phyloP scores from a whole-genome alignment of 2,329 filamentous ascomycete species.

The Beauveria varroae region DNA sequence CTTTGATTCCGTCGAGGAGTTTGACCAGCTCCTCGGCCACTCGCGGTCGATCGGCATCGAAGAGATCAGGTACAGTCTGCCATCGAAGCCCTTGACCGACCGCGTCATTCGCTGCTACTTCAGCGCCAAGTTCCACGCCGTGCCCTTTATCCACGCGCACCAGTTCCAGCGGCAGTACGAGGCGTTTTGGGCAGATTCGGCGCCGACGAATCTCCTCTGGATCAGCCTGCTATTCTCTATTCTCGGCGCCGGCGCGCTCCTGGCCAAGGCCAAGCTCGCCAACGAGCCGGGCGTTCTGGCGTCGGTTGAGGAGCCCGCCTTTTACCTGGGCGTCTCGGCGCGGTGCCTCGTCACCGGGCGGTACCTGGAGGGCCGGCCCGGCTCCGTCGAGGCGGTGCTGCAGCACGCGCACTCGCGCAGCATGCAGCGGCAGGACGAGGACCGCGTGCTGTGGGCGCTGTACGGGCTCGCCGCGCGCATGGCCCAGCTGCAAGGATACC shows the following conservation, averaged over 20 bases:
- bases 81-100: conserved; percentile 29
- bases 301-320: conserved; percentile 21
- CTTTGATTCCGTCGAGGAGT: conserved; percentile 16
- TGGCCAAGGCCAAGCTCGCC: conserved; percentile 25
- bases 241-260: conserved; percentile 32
- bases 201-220: conserved; percentile 37
- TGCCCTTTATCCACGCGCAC: conserved; percentile 31
- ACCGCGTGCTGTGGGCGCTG: conserved; percentile 39
- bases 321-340: conserved; percentile 30
- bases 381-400: conserved; percentile 43
- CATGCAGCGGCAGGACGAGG: conserved; percentile 32
- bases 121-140: conserved; percentile 28
- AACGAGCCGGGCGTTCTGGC: conserved; percentile 14
- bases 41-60: conserved; percentile 20
- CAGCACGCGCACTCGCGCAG: conserved; percentile 36
- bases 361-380: conserved; percentile 37
- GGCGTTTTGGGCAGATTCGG: conserved; percentile 36
- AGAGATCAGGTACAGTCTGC: conserved; percentile 27
- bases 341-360: conserved; percentile 41
- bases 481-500: conserved; percentile 45
- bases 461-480: conserved; percentile 39
- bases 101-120: conserved; percentile 31
- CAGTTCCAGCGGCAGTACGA: conserved; percentile 43
- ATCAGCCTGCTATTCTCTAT: conserved; percentile 43
- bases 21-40: conserved; percentile 27